Evolutionary conservation across 2,329 filamentous ascomycete genomes (phyloP).

Genomic region (Bipolaris gigantea): DNA sequence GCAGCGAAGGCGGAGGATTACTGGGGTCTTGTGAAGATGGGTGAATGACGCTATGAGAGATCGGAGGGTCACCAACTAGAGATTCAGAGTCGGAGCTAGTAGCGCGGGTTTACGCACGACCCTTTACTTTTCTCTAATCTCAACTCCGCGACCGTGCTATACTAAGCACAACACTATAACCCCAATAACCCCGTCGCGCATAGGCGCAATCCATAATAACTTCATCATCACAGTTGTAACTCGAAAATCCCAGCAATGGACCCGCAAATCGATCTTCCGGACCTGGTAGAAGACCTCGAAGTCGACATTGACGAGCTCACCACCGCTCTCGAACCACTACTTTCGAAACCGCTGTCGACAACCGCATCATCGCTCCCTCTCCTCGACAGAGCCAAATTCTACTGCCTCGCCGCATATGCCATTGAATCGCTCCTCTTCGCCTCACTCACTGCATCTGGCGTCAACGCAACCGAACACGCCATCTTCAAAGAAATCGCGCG

Average conservation of each 20-base stretch:
- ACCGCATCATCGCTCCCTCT: constrained; percentile 79
- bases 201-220: not conserved
- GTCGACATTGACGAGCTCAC: constrained; percentile 79
- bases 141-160: not conserved
- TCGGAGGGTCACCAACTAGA: not conserved
- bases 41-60: constrained; percentile 15
- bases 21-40: not conserved
- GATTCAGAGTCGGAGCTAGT: constrained; percentile 15
- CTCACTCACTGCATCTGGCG: constrained; percentile 75
- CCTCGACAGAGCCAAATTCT: constrained; percentile 93
- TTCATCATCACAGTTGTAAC: not conserved
- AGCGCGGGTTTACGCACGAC: constrained; percentile 29
- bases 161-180: not conserved
- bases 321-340: constrained; percentile 71
- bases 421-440: constrained; percentile 90
- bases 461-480: constrained; percentile 78
- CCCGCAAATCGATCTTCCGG: constrained; percentile 58
- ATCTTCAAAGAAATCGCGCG: constrained; percentile 84
- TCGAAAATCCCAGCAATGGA: constrained; percentile 50
- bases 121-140: constrained; percentile 26
- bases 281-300: constrained; percentile 73
- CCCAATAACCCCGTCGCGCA: not conserved
- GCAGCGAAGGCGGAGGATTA: not conserved
- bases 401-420: constrained; percentile 83
- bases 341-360: constrained; percentile 65